phyloP scores from a whole-genome alignment of 1,284 basidiomycete genomes.

The Pseudozyma sp. region DNA sequence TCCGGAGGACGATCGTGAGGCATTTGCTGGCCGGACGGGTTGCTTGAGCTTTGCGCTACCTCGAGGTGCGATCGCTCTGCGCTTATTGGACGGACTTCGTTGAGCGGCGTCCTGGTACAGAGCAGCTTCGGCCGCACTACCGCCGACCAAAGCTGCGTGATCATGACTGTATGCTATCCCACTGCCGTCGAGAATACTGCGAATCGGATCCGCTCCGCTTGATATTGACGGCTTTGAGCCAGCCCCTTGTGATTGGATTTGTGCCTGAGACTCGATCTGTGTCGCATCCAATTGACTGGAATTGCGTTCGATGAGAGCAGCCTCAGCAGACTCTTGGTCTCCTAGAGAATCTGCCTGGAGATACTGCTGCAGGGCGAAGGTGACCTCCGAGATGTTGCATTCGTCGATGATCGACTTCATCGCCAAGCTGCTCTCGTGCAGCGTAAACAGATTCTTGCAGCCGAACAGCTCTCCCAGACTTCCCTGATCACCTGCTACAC shows the following conservation, averaged over 20 bases:
- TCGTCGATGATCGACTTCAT: conserved; percentile 56
- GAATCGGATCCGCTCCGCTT: conserved; percentile 21
- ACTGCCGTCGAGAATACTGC: conserved; percentile 33
- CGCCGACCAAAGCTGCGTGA: conserved; percentile 29
- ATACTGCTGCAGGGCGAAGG: conserved; percentile 34
- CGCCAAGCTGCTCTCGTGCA: conserved; percentile 74
- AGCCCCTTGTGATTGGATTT: not conserved
- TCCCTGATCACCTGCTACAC: conserved; percentile 79
- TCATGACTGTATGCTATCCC: conserved; percentile 38
- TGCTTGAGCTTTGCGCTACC: not conserved
- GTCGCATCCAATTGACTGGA: conserved; percentile 9
- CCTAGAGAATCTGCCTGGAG: conserved; percentile 16
- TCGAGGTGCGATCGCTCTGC: conserved; percentile 1
- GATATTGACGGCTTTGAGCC: not conserved
- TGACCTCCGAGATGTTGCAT: conserved; percentile 50
- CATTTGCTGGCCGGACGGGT: not conserved
- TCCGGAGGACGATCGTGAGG: conserved; percentile 1
- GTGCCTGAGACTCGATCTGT: not conserved
- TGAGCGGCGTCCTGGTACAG: conserved; percentile 17
- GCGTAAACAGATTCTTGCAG: conserved; percentile 81
- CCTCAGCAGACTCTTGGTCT: conserved; percentile 19
- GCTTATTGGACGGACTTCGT: conserved; percentile 2
- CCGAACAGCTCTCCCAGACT: conserved; percentile 85
- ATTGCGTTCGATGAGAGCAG: conserved; percentile 26
- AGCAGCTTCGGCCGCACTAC: conserved; percentile 32